Conservation (phyloP, 768 basidiomycete species). For the Podaxis sp. region DNA sequence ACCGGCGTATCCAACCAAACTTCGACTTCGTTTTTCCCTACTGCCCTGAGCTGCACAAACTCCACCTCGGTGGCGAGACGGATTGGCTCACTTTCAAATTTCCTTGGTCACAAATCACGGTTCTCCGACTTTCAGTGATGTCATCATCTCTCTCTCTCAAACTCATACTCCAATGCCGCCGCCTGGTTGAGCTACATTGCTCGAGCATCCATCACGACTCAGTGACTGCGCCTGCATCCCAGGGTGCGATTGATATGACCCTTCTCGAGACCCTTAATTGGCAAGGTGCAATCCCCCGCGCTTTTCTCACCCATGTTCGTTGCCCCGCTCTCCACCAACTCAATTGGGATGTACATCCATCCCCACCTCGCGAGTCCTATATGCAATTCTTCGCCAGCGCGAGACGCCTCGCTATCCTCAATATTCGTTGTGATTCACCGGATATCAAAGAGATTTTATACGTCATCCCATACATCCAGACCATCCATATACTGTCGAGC, state of each 20-base stretch:
- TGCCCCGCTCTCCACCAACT: background rate
- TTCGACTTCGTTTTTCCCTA: background rate
- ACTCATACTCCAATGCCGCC: background rate
- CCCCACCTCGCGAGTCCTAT: background rate
- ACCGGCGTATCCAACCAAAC: background rate
- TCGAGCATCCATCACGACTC: background rate
- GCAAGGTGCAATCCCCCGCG: background rate
- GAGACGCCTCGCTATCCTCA: background rate
- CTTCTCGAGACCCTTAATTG: background rate
- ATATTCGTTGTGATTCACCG: background rate
- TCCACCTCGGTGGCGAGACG: background rate
- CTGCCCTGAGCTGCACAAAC: background rate
- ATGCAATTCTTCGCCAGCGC: background rate
- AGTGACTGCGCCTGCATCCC: background rate
- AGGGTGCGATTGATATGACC: background rate
- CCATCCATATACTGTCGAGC: background rate
- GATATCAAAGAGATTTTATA: background rate
- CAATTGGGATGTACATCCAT: background rate
- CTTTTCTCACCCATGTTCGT: background rate
- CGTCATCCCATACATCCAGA: background rate
- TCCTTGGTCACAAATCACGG: background rate
- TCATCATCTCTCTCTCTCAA: background rate
- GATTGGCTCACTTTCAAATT: background rate
- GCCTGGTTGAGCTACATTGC: background rate
- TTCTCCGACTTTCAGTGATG: background rate